Base-by-base conservation (phyloP, 257 asterid genomes). In the Thymus mandschuricus region DNA sequence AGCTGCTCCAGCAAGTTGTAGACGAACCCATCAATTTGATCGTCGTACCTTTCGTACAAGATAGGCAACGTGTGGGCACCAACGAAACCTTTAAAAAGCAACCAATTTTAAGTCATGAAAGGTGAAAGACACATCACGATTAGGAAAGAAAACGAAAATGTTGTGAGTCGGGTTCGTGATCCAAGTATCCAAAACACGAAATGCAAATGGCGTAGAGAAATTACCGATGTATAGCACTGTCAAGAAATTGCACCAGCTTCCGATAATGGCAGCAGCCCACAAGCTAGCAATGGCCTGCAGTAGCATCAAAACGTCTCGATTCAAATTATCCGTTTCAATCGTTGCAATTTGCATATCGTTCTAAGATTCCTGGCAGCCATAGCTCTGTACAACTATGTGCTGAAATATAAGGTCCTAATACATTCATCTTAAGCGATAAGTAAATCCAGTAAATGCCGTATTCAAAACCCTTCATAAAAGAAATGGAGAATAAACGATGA, bases 181-280 rank as follows among this genome's bases (percentile, higher is more conserved):
- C 35, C 34, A 15, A 9, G 21, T 8, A 8, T n/a, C 33, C 15
- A n/a, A 38, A 38, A 57, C 15, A 27, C 8, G 69, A n/a, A n/a
- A n/a, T n/a, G n/a, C n/a, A 5, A 44, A 5, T 5, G 12, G 43
- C 13, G 1, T 4, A 44, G 49, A 8, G 49, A 8, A 44, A 8
- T 56, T 64, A 73, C 77, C 97, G 3, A 94, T 78, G 52, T 84
- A 94, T 51, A 87, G n/a, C 72, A 91, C 82, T 3, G 97, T 89
- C 79, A 94, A 71, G 45, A 91, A 81, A 86, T 88, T 94, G 89
- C 80, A 94, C 92, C 95, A 94, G 95, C 92, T 88, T 84, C 97
- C 97, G 33, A 91, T 83, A 38, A 94, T 75, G 71, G 97, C 93
- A 80, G 88, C 92, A 61, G 78, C 84, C 83, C 74, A 91, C 84